Conservation (phyloP, 139 green algal species). For the Penium margaritaceum region DNA sequence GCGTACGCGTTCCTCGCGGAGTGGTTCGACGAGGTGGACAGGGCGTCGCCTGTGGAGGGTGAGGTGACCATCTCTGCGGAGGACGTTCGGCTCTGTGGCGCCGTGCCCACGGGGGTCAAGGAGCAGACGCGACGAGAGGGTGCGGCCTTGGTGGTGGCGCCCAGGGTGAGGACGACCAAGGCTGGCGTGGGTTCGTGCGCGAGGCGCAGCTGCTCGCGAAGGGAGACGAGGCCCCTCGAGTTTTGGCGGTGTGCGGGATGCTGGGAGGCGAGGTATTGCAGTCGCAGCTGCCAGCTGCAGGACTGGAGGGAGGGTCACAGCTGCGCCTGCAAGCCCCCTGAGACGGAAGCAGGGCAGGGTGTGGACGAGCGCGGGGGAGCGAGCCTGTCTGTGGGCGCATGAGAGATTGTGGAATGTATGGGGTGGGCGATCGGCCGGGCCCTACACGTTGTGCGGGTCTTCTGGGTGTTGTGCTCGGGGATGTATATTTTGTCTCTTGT, state of each 20-base stretch:
- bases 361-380: too few species aligned
- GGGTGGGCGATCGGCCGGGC: too few species aligned
- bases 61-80: background rate
- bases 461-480: too few species aligned
- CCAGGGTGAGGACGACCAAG: background rate
- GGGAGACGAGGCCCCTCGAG: constrained; percentile 36
- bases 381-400: too few species aligned
- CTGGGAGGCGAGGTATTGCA: constrained; percentile 34
- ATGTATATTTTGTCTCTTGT: too few species aligned
- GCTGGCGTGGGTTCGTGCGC: constrained; percentile 19
- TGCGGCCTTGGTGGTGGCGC: background rate
- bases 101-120: background rate
- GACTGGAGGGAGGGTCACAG: too few species aligned
- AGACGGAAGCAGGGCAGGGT: too few species aligned
- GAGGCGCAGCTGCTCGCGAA: constrained; percentile 14
- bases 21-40: constrained; percentile 8
- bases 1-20: constrained; percentile 16
- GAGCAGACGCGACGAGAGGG: too few species aligned
- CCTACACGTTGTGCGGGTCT: too few species aligned
- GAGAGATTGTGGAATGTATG: too few species aligned
- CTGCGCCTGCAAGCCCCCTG: too few species aligned
- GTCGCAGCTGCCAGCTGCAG: constrained; percentile 23
- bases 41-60: background rate
- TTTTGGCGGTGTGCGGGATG: constrained; percentile 40
- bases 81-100: background rate